phyloP scores from a whole-genome alignment of 306 rosid genomes.

The Dryas drummondii region DNA sequence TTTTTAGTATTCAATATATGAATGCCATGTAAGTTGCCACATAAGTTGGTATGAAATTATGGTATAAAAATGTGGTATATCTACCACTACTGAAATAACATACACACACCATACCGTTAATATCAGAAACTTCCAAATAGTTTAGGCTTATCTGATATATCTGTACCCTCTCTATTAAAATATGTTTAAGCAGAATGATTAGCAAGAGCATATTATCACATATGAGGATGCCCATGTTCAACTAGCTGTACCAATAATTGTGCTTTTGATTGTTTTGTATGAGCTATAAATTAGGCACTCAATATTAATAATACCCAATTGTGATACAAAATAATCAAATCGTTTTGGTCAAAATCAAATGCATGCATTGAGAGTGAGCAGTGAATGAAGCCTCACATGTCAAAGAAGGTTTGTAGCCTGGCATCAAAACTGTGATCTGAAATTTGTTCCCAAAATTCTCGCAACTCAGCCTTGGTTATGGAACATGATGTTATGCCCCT shows the following conservation, averaged over 20 bases:
- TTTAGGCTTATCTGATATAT: neutral
- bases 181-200: neutral
- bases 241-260: neutral
- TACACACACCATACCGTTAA: neutral
- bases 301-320: neutral
- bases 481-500: slow-evolving; percentile 62
- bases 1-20: too few relatives aligned
- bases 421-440: slow-evolving; percentile 81
- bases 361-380: neutral
- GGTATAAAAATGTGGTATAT: too few relatives aligned
- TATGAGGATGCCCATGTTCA: neutral
- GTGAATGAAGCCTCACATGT: slow-evolving; percentile 51
- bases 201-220: neutral
- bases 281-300: neutral
- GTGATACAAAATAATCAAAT: neutral
- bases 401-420: slow-evolving; percentile 87
- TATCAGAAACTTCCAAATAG: slow-evolving; percentile 2
- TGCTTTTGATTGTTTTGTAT: neutral
- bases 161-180: neutral
- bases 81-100: too few relatives aligned
- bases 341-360: neutral
- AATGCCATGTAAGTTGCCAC: too few relatives aligned
- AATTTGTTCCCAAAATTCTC: slow-evolving; percentile 86
- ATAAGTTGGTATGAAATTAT: too few relatives aligned
- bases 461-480: slow-evolving; percentile 56